Evolutionary conservation across 257 asterid genomes (phyloP).

Genomic region (Gynochthodes officinalis): DNA sequence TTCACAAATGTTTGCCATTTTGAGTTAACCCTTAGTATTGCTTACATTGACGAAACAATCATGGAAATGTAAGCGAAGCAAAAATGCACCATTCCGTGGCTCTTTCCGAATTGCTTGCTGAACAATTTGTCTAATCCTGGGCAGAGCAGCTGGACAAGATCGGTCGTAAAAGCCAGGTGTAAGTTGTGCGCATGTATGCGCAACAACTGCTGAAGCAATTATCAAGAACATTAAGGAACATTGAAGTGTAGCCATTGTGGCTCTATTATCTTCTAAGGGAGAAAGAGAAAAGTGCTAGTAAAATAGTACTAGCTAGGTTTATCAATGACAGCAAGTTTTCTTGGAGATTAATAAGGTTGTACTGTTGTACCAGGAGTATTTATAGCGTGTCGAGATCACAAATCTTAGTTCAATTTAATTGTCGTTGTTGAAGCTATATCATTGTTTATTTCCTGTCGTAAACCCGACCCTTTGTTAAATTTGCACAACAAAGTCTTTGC

Average conservation of each 20-base stretch:
- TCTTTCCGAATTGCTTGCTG: conserved; percentile 12
- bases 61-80: conserved; percentile 42
- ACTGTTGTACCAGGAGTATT: background rate
- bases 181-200: background rate
- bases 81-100: conserved; percentile 32
- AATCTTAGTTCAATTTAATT: too few species aligned
- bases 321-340: background rate
- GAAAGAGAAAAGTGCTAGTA: too few species aligned
- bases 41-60: conserved; percentile 40
- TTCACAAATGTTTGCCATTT: too few species aligned
- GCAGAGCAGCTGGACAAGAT: conserved; percentile 11
- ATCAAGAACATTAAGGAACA: background rate
- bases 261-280: too few species aligned
- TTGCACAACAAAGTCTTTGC: too few species aligned
- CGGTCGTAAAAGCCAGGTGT: background rate
- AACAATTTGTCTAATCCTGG: conserved; percentile 16
- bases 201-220: background rate
- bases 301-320: too few species aligned
- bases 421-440: too few species aligned
- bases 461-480: too few species aligned
- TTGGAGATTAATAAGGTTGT: background rate
- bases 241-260: conserved; percentile 1
- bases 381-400: too few species aligned
- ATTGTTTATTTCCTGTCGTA: too few species aligned
- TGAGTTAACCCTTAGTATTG: too few species aligned